Conservation (phyloP, 257 asterid species). For the Fraxinus quadrangulata region DNA sequence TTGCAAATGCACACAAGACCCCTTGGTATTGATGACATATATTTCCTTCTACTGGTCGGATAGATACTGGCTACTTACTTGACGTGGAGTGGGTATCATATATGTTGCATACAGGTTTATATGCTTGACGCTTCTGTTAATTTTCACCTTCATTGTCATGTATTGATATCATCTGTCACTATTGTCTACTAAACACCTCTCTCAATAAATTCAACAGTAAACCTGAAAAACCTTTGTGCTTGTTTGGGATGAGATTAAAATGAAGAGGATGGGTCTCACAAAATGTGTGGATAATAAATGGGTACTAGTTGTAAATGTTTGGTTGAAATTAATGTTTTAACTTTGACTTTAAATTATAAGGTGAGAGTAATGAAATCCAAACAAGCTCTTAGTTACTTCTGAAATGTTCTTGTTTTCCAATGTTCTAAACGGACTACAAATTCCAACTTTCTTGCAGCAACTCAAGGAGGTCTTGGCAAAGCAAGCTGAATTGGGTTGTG, state of each 20-base stretch:
- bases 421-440: constrained; percentile 17
- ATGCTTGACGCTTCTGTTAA: neutral
- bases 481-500: constrained; percentile 94
- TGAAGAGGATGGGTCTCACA: no score
- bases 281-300: no score
- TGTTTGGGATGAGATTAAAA: neutral
- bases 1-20: neutral
- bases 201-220: neutral
- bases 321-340: no score
- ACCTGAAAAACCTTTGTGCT: neutral
- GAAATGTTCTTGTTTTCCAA: constrained; percentile 7
- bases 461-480: constrained; percentile 87
- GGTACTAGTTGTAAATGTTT: no score
- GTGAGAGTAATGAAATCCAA: no score
- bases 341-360: no score
- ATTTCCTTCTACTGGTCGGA: neutral
- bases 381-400: neutral
- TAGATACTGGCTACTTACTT: neutral
- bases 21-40: neutral
- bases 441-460: constrained; percentile 50
- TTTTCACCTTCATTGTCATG: neutral
- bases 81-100: neutral
- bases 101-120: neutral
- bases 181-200: neutral
- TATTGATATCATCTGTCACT: neutral